Evolutionary conservation across 2,329 filamentous ascomycete genomes (phyloP), one percentile per base, ranked within the genome.

Genomic region (Hypoxylon sp.): DNA sequence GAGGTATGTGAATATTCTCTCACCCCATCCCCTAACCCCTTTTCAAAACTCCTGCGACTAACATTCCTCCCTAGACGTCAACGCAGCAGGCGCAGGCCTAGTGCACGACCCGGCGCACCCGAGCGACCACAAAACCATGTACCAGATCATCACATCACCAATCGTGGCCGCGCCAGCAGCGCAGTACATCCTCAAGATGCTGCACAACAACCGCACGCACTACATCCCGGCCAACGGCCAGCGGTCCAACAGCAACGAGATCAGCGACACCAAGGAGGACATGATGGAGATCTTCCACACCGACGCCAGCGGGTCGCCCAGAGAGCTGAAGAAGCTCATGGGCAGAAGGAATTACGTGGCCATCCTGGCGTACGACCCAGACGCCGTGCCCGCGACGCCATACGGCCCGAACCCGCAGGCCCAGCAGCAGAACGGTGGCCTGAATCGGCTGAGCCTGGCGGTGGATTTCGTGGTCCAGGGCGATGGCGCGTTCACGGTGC

Each of bases 221-320:
- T 99, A 98, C 80, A 87, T 99, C 61, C 96, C 96, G 0, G 86
- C 88, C 61, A 99, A 99, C 80, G 95, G 95, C 1, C 90, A 94
- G 63, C 88, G 89, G 72, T 90, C 92, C 0, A 91, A 85, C 14
- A 14, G 31, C 1, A 89, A 94, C 68, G 88, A 91, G 71, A 87
- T 92, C 1, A 92, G 91, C 1, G 96, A 99, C 79, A 99, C 96
- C 51, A 98, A 99, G 81, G 96, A 99, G 81, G 96, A 99, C 82
- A 99, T 99, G 96, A 97, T 99, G 92, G 96, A 99, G 84, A 97
- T 99, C 73, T 99, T 99, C 87, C 94, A 96, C 76, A 93, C 91
- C 6, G 96, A 99, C 75, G 94, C 96, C 14, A 93, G 91, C 60
- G 95, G 96, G n/a, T 85, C 89, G 37, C 85, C 90, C 0, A 87